Evolutionary conservation across 192 early-diverging fungal species (phyloP), one percentile per base, ranked within the genome.

Genomic region (Dissophora ornata): DNA sequence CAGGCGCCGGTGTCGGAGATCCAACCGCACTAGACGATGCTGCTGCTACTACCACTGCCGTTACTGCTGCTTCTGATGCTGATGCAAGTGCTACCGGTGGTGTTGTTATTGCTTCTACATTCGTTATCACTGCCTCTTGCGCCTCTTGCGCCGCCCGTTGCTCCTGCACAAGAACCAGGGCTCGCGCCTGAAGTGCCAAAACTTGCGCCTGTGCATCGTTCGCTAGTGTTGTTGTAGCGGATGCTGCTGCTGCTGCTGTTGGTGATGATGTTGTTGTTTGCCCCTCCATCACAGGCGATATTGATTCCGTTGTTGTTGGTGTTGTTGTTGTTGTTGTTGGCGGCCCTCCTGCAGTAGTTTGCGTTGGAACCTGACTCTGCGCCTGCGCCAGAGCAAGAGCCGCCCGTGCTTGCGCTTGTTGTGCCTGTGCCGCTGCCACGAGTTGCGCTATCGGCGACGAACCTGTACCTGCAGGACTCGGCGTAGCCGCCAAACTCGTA

Each of bases 391-490:
- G 51, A 44, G 62, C 62, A 4, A 49, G 41, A 1, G 57, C 50
- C 0, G 70, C 61, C 13, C 54, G 61, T 15, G 61, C 55, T 41
- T 61, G 59, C 16, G 70, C 62, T 40, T 60, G 57, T 30, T 67
- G 73, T 4, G 73, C 65, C 30, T 77, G 63, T 33, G 71, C 73
- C n/a, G 73, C 73, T 46, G 73, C 73, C 2, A 67, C 65, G 4
- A 77, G 46, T 53, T 67, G 64, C 21, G 73, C 73, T 36, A 67
- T 77, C 19, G 73, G 63, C 2, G 65, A 67, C n/a, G 65, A 54
- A 11, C 36, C 33, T 26, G 57, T 47, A n/a, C 57, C 57, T 18
- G 57, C 13, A 21, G 36, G 13, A 9, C n/a, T n/a, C n/a, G n/a
- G 29, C 12, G 30, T 28, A 28, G 40, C 22, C 6, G 32, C 22